Conservation (phyloP, 257 asterid species). For the Solanum arcanum region DNA sequence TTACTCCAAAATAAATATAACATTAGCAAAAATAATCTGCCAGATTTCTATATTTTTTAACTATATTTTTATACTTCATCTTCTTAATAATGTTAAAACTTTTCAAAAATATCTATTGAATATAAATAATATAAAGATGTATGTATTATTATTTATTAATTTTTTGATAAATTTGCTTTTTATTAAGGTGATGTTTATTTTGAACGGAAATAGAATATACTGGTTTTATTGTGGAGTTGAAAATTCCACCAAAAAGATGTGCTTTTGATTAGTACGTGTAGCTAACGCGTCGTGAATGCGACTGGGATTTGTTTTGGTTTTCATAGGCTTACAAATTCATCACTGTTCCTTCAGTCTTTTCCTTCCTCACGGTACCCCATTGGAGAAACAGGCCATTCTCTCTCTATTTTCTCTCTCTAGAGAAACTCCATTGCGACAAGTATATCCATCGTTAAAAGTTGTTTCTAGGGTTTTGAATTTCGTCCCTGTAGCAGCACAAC, state of each 20-base stretch:
- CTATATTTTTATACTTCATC: not conserved
- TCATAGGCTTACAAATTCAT: not conserved
- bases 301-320: not conserved
- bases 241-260: not conserved
- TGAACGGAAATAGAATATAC: not conserved
- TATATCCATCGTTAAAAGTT: not conserved
- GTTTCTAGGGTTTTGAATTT: slow-evolving; percentile 1
- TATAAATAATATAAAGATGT: no score
- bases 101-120: not conserved
- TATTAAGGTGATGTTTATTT: not conserved
- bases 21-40: no score
- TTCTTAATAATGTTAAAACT: not conserved
- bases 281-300: not conserved
- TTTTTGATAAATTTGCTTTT: no score
- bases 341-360: slow-evolving; percentile 1
- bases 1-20: no score
- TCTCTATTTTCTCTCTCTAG: slow-evolving; percentile 1
- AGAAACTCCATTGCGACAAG: not conserved
- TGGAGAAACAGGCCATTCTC: not conserved
- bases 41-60: no score
- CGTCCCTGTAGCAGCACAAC: not conserved
- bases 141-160: no score
- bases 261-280: not conserved
- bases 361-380: slow-evolving; percentile 4
- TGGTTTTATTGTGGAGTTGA: not conserved